Percentiles rank a stretch among this genome's conserved stretches.
Evolutionary conservation across 1,284 basidiomycete genomes (phyloP).

Genomic region (Cutaneotrichosporon spelunceum): DNA sequence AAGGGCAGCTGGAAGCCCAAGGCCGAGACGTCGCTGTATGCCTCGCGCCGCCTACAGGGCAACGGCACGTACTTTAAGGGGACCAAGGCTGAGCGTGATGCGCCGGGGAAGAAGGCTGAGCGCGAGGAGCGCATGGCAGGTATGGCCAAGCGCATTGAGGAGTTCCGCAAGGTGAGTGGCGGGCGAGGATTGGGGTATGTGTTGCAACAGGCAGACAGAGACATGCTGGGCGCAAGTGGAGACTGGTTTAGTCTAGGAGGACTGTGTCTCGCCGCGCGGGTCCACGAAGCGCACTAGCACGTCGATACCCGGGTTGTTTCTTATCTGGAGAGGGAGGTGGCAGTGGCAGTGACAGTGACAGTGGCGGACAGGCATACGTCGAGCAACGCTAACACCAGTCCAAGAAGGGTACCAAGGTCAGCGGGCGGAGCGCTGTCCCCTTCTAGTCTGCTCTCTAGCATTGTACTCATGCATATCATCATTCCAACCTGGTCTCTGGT

Average conservation of each 20-base stretch:
- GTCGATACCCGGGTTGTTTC: too few species aligned
- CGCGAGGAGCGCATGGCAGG: constrained; percentile 37
- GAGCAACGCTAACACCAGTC: constrained; percentile 6
- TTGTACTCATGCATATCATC: constrained; percentile 15
- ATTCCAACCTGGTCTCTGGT: neutral
- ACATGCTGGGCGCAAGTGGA: too few species aligned
- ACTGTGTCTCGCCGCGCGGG: too few species aligned
- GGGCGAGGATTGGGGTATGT: too few species aligned
- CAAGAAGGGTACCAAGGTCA: constrained; percentile 3
- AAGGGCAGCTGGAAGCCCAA: constrained; percentile 20
- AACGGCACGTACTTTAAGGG: constrained; percentile 45
- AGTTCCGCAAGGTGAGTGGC: constrained; percentile 41
- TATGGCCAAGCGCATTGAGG: constrained; percentile 48
- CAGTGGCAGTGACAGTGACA: too few species aligned
- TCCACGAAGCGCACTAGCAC: too few species aligned
- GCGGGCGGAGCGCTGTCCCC: constrained; percentile 4
- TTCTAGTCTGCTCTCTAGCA: constrained; percentile 11
- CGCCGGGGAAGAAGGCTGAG: constrained; percentile 30
- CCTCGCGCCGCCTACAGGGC: constrained; percentile 7
- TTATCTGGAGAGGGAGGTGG: too few species aligned
- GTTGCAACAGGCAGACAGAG: too few species aligned
- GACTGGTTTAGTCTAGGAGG: too few species aligned
- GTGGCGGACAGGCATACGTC: too few species aligned
- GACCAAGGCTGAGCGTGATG: constrained; percentile 43
- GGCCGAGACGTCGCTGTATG: constrained; percentile 32